phyloP scores from a whole-genome alignment of 1,284 basidiomycete species.

The Fomitopsis schrenkii region DNA sequence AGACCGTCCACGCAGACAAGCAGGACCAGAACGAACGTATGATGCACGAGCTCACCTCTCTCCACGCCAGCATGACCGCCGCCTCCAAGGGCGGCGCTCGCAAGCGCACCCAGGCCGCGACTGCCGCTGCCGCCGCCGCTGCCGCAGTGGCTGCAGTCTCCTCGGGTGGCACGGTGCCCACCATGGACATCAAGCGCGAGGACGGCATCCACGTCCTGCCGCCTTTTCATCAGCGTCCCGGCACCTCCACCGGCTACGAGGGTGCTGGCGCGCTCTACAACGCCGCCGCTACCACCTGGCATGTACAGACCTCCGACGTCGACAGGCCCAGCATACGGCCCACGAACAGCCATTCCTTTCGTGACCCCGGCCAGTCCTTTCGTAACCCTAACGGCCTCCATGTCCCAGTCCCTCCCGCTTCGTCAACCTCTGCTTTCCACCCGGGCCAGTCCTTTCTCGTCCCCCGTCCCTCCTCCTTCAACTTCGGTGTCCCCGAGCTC shows the following conservation, averaged over 20 bases:
- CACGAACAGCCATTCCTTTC: conserved; percentile 59
- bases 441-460: conserved; percentile 65
- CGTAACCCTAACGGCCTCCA: conserved; percentile 32
- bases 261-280: conserved; percentile 38
- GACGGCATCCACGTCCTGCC: conserved; percentile 30
- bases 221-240: conserved; percentile 51
- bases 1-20: conserved; percentile 93
- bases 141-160: conserved; percentile 19
- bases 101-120: conserved; percentile 30
- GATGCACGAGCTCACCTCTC: conserved; percentile 84
- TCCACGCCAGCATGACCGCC: conserved; percentile 83
- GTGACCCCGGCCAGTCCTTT: conserved; percentile 67
- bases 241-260: conserved; percentile 68
- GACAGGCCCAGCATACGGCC: conserved; percentile 30
- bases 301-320: conserved; percentile 34
- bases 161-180: conserved; percentile 15
- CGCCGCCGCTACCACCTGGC: conserved; percentile 24
- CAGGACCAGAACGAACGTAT: conserved; percentile 85
- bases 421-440: conserved; percentile 37
- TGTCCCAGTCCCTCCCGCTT: conserved; percentile 33
- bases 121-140: conserved; percentile 16
- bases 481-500: conserved; percentile 42
- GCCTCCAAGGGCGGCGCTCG: conserved; percentile 53
- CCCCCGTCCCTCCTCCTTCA: conserved; percentile 47
- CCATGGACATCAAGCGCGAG: conserved; percentile 51